Conservation (phyloP, 164 flowering plant species). For the Macadamia integrifolia region DNA sequence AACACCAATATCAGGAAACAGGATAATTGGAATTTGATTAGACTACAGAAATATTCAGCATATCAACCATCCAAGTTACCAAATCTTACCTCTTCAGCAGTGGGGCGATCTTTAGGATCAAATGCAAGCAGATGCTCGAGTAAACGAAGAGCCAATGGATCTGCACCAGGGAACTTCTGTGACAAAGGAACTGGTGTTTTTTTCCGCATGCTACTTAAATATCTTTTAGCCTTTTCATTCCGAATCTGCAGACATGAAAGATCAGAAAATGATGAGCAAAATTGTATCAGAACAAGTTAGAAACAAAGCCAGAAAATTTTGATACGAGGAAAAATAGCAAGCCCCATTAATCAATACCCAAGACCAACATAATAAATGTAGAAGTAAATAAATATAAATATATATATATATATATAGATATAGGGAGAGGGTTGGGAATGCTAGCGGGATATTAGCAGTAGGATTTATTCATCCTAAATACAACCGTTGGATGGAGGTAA, state of each 20-base stretch:
- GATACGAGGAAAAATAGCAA: no score
- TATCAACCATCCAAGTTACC: neutral
- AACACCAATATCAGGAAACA: constrained; percentile 16
- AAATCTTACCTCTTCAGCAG: constrained; percentile 80
- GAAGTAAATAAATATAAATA: neutral
- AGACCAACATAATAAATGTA: no score
- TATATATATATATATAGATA: no score
- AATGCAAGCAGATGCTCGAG: constrained; percentile 87
- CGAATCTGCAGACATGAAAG: constrained; percentile 58
- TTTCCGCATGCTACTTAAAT: constrained; percentile 65
- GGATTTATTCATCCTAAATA: no score
- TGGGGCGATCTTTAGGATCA: constrained; percentile 85
- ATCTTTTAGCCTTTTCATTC: constrained; percentile 92
- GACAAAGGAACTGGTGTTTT: constrained; percentile 67
- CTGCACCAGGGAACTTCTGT: constrained; percentile 63
- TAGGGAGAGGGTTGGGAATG: no score
- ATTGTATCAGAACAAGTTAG: neutral
- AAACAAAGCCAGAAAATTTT: no score
- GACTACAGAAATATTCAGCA: neutral
- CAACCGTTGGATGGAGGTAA: no score
- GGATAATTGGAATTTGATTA: neutral
- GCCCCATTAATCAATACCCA: no score
- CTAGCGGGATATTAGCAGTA: no score
- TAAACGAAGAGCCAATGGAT: constrained; percentile 76
- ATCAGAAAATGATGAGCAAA: constrained; percentile 8